phyloP scores from a whole-genome alignment of 306 rosid genomes.

The Prunus armeniaca region DNA sequence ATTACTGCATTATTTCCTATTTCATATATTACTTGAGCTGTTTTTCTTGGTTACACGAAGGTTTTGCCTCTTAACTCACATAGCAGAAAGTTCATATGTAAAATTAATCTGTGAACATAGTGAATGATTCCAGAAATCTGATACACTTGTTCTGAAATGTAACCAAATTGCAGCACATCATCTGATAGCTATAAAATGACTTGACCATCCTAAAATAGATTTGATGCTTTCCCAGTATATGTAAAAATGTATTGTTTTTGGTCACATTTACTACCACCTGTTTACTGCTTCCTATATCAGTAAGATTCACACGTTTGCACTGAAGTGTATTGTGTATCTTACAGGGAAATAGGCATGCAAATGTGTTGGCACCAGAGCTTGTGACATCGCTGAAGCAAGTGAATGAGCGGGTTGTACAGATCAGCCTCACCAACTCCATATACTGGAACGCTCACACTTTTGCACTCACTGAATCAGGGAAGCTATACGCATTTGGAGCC shows the following conservation, averaged over 20 bases:
- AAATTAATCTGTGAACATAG: not conserved
- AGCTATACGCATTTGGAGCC: slow-evolving; percentile 86
- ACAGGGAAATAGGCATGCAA: slow-evolving; percentile 69
- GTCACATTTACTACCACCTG: not conserved
- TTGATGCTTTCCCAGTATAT: not conserved
- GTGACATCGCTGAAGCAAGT: slow-evolving; percentile 70
- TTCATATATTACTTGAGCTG: not conserved
- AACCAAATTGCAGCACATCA: not conserved
- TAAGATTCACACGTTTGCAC: not conserved
- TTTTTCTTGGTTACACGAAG: not conserved
- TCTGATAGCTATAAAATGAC: not conserved
- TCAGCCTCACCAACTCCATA: slow-evolving; percentile 84
- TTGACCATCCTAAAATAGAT: not conserved
- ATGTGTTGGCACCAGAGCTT: slow-evolving; percentile 67
- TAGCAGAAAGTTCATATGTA: not conserved
- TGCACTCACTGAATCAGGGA: slow-evolving; percentile 89
- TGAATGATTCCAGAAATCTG: not conserved
- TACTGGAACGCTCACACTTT: slow-evolving; percentile 96
- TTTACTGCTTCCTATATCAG: not conserved
- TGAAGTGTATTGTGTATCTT: not conserved
- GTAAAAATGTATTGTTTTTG: not conserved
- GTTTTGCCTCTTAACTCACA: not conserved
- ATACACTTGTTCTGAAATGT: not conserved
- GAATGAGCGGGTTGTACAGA: slow-evolving; percentile 79
- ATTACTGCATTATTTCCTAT: slow-evolving; percentile 2